Percentiles rank a stretch among this genome's conserved stretches.
Evolutionary conservation across 116 monocot species (phyloP).

Genomic region (Trichopus zeylanicus): DNA sequence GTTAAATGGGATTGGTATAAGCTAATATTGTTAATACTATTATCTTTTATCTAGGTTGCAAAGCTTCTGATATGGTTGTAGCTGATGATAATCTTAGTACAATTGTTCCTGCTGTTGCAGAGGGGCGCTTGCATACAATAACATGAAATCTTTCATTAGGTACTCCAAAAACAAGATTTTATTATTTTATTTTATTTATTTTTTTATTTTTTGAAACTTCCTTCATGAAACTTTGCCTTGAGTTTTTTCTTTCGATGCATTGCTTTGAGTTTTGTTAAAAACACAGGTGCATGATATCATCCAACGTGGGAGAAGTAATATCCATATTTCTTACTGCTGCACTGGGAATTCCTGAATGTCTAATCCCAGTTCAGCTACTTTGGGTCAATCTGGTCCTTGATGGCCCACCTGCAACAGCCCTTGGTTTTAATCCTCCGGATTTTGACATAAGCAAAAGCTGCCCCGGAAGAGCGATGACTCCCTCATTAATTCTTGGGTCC

Average conservation of each 20-base stretch:
- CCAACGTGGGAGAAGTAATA: conserved; percentile 74
- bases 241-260: neutral
- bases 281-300: conserved; percentile 79
- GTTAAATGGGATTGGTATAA: conserved; percentile 20
- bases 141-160: conserved; percentile 92
- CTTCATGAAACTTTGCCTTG: too few relatives aligned
- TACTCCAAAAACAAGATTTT: neutral
- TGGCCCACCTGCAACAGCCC: conserved; percentile 77
- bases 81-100: conserved; percentile 82
- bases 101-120: conserved; percentile 64
- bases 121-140: conserved; percentile 70
- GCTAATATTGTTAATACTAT: too few relatives aligned
- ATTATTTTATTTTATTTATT: neutral
- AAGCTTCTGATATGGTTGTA: conserved; percentile 75
- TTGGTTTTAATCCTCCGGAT: conserved; percentile 79
- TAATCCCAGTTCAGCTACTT: conserved; percentile 77
- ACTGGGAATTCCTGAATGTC: conserved; percentile 73
- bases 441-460: conserved; percentile 64
- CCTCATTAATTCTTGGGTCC: conserved; percentile 69
- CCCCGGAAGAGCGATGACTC: conserved; percentile 59
- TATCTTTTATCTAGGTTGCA: conserved; percentile 45
- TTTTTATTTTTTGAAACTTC: conserved; percentile 1
- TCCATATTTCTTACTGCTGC: conserved; percentile 77
- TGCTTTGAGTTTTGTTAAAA: neutral
- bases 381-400: conserved; percentile 88